phyloP scores from a whole-genome alignment of 2,329 filamentous ascomycete genomes.

The Neurospora sp. region DNA sequence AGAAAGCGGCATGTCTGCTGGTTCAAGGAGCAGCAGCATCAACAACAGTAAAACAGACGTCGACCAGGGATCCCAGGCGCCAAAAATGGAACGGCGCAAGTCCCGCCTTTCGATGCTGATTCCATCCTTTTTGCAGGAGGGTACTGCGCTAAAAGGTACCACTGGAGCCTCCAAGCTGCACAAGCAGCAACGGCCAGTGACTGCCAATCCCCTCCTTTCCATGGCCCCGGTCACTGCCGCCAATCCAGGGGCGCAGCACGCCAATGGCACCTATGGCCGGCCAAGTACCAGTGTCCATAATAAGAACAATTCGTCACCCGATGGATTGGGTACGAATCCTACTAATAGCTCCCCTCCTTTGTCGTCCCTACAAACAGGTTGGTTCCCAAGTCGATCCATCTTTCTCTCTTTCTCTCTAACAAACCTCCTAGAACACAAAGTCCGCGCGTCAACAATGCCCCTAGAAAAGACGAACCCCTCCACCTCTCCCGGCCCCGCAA shows the following conservation, averaged over 20 bases:
- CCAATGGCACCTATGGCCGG: not conserved
- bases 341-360: not conserved
- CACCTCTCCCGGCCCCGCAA: not conserved
- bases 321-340: not conserved
- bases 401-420: not conserved
- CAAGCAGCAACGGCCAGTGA: not conserved
- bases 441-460: not conserved
- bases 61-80: not conserved
- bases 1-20: not conserved
- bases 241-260: not conserved
- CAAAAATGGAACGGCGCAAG: not conserved
- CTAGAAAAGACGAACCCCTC: not conserved
- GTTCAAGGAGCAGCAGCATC: too few species aligned
- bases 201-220: not conserved
- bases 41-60: not conserved
- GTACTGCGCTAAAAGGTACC: not conserved
- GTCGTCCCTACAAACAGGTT: not conserved
- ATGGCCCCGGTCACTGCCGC: not conserved
- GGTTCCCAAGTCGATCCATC: not conserved
- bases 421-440: not conserved
- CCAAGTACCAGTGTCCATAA: not conserved
- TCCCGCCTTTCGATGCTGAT: not conserved
- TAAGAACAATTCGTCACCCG: not conserved
- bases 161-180: not conserved
- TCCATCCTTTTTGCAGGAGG: not conserved